Base-by-base conservation (phyloP, 2,329 filamentous ascomycete genomes). In the Penicillium sp. region DNA sequence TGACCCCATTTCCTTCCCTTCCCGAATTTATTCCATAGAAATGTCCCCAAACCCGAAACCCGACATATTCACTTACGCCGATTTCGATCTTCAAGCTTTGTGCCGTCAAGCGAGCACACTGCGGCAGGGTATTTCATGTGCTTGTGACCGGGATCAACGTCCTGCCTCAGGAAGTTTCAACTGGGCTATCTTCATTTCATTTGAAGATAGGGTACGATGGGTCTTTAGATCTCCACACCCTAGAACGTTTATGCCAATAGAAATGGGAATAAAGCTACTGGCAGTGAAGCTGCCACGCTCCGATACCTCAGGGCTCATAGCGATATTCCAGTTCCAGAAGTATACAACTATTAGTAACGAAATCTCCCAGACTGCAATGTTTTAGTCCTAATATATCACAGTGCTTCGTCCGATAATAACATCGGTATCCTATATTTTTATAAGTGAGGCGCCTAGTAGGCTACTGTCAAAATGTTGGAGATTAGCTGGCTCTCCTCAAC, bases 81-180 rank as follows among this genome's bases (percentile, higher is more conserved):
- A 54, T n/a, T 65, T 39, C 45, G 16, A 53, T 44, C 16, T 36
- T 47, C 33, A 40, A 34, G 44, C 45, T 53, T 27, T 50, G 7
- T 49, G 21, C 21, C 38, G 39, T 51, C 13, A 39, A 27, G 60
- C 25, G 36, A 49, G 21, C 41, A 21, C 53, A 41, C 45, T 55
- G n/a, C 48, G 48, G 25, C 38, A 41, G 38, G 48, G 48, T 41
- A 2, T 50, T 39, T 29, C 21, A 39, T 50, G 23, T 39, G 10
- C 11, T 29, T 50, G 34, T 29, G 16, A 50, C 5, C 47, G 16
- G 2, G 47, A 39, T 39, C 23, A 50, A 29, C 34, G 34, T 39
- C 47, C 47, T 7, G 34, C 23, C 23, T 50, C 47, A 11, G 47
- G 47, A 29, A 50, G 47, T 39, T 50, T 50, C 23, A 50, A 50